Conservation (phyloP, 345 rosid species). For the Diplotaxis tenuifolia region DNA sequence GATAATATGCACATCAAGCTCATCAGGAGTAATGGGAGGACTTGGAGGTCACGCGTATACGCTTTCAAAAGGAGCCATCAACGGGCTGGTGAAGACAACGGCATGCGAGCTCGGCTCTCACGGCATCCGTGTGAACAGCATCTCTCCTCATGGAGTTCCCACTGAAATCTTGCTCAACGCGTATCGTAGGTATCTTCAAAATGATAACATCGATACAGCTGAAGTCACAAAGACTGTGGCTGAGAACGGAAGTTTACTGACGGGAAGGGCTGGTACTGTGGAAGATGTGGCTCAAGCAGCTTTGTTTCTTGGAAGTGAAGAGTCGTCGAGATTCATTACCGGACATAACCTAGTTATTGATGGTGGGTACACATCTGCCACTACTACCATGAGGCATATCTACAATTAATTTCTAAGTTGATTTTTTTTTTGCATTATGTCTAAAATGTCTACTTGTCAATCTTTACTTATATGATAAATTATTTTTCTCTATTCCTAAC, state of each 20-base stretch:
- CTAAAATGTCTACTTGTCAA: not conserved
- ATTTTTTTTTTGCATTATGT: not conserved
- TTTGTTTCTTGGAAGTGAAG: slow-evolving; percentile 64
- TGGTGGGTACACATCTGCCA: slow-evolving; percentile 74
- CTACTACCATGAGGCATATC: slow-evolving; percentile 44
- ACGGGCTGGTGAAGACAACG: slow-evolving; percentile 52
- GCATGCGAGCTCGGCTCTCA: slow-evolving; percentile 76
- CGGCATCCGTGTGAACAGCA: slow-evolving; percentile 72
- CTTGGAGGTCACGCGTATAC: slow-evolving; percentile 73
- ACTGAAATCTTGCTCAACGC: slow-evolving; percentile 73
- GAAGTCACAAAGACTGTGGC: slow-evolving; percentile 54
- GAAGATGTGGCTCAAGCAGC: slow-evolving; percentile 76
- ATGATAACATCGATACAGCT: slow-evolving; percentile 40
- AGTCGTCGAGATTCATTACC: slow-evolving; percentile 61
- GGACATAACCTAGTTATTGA: slow-evolving; percentile 77
- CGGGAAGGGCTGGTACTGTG: slow-evolving; percentile 49
- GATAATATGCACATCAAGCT: slow-evolving; percentile 78
- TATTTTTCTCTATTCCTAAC: not conserved
- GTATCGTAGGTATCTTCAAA: slow-evolving; percentile 45
- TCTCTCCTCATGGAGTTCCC: slow-evolving; percentile 91
- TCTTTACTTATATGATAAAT: not conserved
- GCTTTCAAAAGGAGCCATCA: slow-evolving; percentile 63
- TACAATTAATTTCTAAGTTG: slow-evolving; percentile 35
- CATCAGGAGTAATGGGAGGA: slow-evolving; percentile 77
- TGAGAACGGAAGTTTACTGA: slow-evolving; percentile 62